Evolutionary conservation across 768 basidiomycete species (phyloP), one percentile per base, ranked within the genome.

Genomic region (Boletales sp.): DNA sequence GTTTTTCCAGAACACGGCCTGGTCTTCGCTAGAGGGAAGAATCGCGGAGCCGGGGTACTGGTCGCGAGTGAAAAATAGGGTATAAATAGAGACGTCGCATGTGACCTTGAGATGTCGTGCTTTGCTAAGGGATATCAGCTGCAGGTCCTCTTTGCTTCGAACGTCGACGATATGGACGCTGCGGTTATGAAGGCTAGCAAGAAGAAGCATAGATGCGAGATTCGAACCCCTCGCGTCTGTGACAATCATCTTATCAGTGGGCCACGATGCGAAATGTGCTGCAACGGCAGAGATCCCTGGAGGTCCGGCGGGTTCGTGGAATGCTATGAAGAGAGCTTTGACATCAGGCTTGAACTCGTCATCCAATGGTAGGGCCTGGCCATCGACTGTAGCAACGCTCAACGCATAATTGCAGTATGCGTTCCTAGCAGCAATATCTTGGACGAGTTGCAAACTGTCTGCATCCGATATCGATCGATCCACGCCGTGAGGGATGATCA

Each of bases 91-190:
- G 31, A 96, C 91, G 59, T 99, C 96, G 68, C 95, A 98, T 4
- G 95, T 97, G 44, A 97, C 95, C 61, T 90, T 88, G 59, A 98
- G 80, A 12, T 88, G 77, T 73, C 93, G 94, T 37, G 86, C 86
- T 73, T 99, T 99, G 79, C 92, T 94, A 35, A 99, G 77, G 3
- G 88, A 85, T 64, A 99, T 97, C 50, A 99, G 73, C 30, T 87
- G 75, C 42, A 99, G 74, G 62, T 98, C 96, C 48, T 94, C 92
- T 57, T 81, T 79, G 54, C 78, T 87, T 54, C 84, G 84, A 31
- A 98, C 90, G 59, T 94, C 89, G 9, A 90, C 90, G 57, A 98
- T 80, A 66, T 99, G 96, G 10, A 98, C 80, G 56, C 81, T 84
- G 53, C 93, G 84, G 61, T 78, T 84, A 69, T 98, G 86, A 40